Conservation (phyloP, 2,329 filamentous ascomycete genomes). For the Pseudopithomyces maydicus region DNA sequence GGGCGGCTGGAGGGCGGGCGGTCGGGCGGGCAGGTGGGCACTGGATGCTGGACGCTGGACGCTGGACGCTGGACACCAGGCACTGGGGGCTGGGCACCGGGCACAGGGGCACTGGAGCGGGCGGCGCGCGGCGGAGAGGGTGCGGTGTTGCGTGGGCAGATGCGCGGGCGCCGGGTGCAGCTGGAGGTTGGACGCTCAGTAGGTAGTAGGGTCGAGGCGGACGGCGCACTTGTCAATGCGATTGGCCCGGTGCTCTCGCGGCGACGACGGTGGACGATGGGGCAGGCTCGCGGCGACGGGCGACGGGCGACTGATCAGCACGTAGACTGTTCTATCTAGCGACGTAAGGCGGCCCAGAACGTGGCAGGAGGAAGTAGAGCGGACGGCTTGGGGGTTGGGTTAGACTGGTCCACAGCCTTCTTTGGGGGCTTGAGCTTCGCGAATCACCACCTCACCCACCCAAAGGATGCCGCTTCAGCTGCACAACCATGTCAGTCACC, state of each 20-base stretch:
- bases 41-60: neutral
- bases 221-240: too few relatives aligned
- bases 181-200: neutral
- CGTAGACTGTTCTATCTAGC: neutral
- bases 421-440: conserved; percentile 5
- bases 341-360: neutral
- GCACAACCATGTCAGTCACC: conserved; percentile 53
- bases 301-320: neutral
- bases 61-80: too few relatives aligned
- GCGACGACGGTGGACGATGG: neutral
- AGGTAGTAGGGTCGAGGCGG: too few relatives aligned
- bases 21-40: neutral
- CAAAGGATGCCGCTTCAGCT: conserved; percentile 3
- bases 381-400: neutral
- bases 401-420: neutral
- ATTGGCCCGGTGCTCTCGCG: neutral
- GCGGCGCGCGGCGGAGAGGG: neutral
- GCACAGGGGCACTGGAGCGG: neutral
- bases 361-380: conserved; percentile 1
- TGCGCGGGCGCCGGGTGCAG: neutral
- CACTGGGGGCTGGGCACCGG: too few relatives aligned
- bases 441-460: neutral
- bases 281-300: conserved; percentile 12
- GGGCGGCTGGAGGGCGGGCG: conserved; percentile 5
- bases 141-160: neutral